phyloP scores from a whole-genome alignment of 805 yeast genomes.

The Metschnikowia lunata region DNA sequence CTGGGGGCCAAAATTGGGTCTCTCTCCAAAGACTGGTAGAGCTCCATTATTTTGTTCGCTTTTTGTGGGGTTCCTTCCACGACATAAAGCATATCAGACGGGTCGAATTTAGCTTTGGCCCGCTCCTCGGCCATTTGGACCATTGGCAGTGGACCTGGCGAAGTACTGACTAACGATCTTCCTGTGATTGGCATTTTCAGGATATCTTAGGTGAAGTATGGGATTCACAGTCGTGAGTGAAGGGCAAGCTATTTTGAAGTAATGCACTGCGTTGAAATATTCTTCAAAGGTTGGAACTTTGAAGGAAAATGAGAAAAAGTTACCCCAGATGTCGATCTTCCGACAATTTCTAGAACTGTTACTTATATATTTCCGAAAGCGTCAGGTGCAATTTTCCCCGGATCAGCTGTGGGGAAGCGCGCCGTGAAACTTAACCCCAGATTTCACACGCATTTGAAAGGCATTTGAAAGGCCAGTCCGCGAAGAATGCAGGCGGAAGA shows the following conservation, averaged over 20 bases:
- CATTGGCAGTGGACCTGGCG: slow-evolving; percentile 33
- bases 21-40: slow-evolving; percentile 34
- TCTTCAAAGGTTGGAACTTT: too few species aligned
- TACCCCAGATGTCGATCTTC: too few species aligned
- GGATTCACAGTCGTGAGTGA: too few species aligned
- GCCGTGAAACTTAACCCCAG: slow-evolving; percentile 2
- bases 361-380: too few species aligned
- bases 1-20: slow-evolving; percentile 34
- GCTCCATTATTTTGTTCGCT: slow-evolving; percentile 24
- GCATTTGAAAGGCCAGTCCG: background rate
- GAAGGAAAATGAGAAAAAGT: background rate
- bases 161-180: slow-evolving; percentile 20
- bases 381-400: too few species aligned
- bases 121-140: slow-evolving; percentile 30
- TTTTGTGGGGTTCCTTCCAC: slow-evolving; percentile 39
- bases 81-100: slow-evolving; percentile 37
- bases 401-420: too few species aligned
- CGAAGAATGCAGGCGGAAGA: background rate
- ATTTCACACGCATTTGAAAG: slow-evolving; percentile 9
- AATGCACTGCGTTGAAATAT: too few species aligned
- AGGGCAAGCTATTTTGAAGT: too few species aligned
- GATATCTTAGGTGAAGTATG: too few species aligned
- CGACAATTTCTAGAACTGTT: too few species aligned
- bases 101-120: slow-evolving; percentile 28
- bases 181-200: slow-evolving; percentile 18